These are phyloP conservation scores for Daedaleopsis nitida DNA, from an alignment of 768 basidiomycete genomes.

Conservation along the genomic window DNA sequence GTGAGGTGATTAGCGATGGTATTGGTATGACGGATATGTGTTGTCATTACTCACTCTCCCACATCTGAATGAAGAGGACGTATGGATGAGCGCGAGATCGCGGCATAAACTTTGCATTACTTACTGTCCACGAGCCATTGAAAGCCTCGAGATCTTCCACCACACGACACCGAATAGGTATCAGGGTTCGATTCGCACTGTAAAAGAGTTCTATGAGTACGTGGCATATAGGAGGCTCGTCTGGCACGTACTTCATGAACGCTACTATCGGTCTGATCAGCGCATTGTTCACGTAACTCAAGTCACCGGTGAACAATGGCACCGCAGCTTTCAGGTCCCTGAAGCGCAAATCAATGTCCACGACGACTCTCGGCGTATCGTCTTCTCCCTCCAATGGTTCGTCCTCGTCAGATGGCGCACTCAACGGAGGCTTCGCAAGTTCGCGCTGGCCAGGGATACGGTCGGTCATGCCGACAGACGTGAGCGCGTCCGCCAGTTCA, in stretches of 20 bases:
- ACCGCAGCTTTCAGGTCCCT: slow-evolving; percentile 94
- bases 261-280: slow-evolving; percentile 95
- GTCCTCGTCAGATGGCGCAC: slow-evolving; percentile 58
- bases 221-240: neutral
- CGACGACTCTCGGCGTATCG: slow-evolving; percentile 55
- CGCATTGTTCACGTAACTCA: slow-evolving; percentile 92
- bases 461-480: slow-evolving; percentile 50
- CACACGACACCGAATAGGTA: slow-evolving; percentile 91
- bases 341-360: slow-evolving; percentile 95
- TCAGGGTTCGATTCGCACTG: slow-evolving; percentile 90
- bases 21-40: slow-evolving; percentile 10
- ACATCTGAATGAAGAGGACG: slow-evolving; percentile 56
- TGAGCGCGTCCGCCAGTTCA: slow-evolving; percentile 89
- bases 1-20: slow-evolving; percentile 38
- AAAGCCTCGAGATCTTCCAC: slow-evolving; percentile 85
- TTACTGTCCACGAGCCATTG: slow-evolving; percentile 95
- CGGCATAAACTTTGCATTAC: slow-evolving; percentile 1
- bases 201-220: slow-evolving; percentile 6
- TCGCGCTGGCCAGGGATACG: slow-evolving; percentile 86
- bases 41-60: slow-evolving; percentile 71
- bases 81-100: slow-evolving; percentile 20
- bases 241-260: slow-evolving; percentile 85
- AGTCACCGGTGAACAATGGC: slow-evolving; percentile 84
- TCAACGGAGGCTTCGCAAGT: slow-evolving; percentile 83
- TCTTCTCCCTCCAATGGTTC: slow-evolving; percentile 32